Evolutionary conservation across 805 yeast species (phyloP), one percentile per base, ranked within the genome.

Genomic region (Teunomyces funiuensis): DNA sequence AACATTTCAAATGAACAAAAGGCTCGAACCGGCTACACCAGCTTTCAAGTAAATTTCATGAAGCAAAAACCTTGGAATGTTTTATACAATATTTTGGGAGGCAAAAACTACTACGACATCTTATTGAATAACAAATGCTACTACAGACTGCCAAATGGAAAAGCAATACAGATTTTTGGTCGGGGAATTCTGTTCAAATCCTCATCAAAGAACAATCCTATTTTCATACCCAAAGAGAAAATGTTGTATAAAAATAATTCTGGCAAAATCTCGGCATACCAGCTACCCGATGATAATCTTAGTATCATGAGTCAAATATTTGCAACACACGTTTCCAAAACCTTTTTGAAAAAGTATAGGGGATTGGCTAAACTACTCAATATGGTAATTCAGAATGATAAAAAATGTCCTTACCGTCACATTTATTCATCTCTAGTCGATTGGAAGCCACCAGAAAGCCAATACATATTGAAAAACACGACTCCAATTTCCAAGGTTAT

Each of bases 51-150:
- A 2, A 60, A 66, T 13, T 40, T 56, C 2, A 46, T 83, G 14
- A 79, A 78, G 43, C 53, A 65, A 3, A 49, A 61, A 3, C 46
- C 54, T 2, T 81, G 86, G 80, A 66, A 66, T 22, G 46, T 53
- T 2, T 33, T 80, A 0, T 75, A 63, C 42, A 44, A 42, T 2
- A 22, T 58, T 1, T 46, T 79, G 2, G 83, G 83, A 0, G 53
- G 58, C 6, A 42, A 43, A 1, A 41, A 43, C 1, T 80, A 81
- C 51, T 36, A 69, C 4, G 42, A 65, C 6, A 34, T 80, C 15
- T 13, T 80, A 3, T 33, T 73, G 4, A 65, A 66, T 30, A 53
- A 50, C 31, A 52, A 62, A 4, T 70, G 76, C 7, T 61, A 56
- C 43, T 40, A 53, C 6, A 37, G 33, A 36, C 22, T 45, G 15